Base-by-base conservation (phyloP, 169 alveolate species). In the Babesia bovis region DNA sequence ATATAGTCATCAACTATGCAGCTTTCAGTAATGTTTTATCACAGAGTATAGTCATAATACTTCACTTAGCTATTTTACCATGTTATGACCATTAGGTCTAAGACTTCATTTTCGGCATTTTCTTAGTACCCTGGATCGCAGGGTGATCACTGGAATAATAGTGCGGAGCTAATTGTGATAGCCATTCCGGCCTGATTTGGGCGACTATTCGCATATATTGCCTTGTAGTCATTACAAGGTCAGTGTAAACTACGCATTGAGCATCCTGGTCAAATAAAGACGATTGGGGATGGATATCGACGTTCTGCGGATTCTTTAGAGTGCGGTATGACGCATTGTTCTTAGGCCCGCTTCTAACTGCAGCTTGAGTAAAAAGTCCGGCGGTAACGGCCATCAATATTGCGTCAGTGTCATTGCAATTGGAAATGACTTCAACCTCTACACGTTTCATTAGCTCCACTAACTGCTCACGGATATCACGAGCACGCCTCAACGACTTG, bases 131-230 rank as follows among this genome's bases (percentile, higher is more conserved):
- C 45, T 70, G 17, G 19, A 73, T 41, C 7, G 51, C 47, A 3
- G 84, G 70, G 21, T 73, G 56, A 30, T 60, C 67, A 45, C 42
- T 81, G 56, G 93, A 85, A 85, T 94, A 97, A 66, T 94, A 96
- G 90, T 96, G 98, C 40, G 99, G 99, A n/a, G 99, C 99, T 36
- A 96, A 92, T 81, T 96, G 98, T 35, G 93, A 68, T 19, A 97
- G 89, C 98, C 99, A 96, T 56, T 97, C 96, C 47, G 97, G 95
- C 47, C 93, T 73, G 4, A 97, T 92, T 68, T 96, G 98, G 66
- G 92, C 88, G 44, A 94, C 93, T 74, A 94, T 90, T 59, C 99
- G 89, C 98, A 97, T 96, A 90, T 90, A 97, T 70, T 97, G 99
- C 83, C 96, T 96, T 4, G 97, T 90, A 1, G 99, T 96, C 78